Evolutionary conservation across 2,329 filamentous ascomycete species (phyloP), one percentile per base, ranked within the genome.

Genomic region (Clarireedia monteithiana): DNA sequence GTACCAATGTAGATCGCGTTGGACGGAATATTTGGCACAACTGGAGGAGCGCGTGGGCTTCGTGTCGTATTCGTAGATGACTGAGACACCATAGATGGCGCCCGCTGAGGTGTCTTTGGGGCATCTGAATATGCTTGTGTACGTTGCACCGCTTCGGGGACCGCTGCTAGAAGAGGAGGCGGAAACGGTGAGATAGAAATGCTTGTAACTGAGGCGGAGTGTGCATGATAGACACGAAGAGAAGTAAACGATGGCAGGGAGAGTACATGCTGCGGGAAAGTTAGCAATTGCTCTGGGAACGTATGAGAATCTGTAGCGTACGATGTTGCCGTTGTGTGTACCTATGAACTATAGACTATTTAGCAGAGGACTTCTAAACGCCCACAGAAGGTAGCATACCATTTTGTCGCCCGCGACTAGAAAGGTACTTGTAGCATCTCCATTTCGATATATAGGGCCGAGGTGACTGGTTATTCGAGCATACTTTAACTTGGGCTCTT

Each of bases 281-380:
- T 74, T 69, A 72, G 66, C 14, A 42, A 10, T 5, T 24, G 2
- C 4, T 42, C 42, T 59, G 20, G 17, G 65, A 48, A 68, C 62
- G 57, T 53, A 39, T 40, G 46, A 24, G 23, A 24, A 44, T 54
- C 38, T 34, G 17, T 50, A 48, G 74, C 86, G 77, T 78, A 95
- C 90, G 66, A 97, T 92, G 67, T 94, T 96, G 66, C 94, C 94
- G 73, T 95, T 96, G 71, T 99, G 92, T 34, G 94, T 96, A 62
- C 92, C 94, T 64, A 95, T 78, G 60, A 96, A 86, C 88, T 92
- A 72, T 58, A 34, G 62, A 66, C 58, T 58, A 62, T 64, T 72
- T 63, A 75, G 72, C 57, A 58, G n/a, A 24, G 46, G 47, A 53
- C 39, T 39, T 34, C 38, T 10, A 23, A 26, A 7, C 38, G 50